Conservation (phyloP, 2,329 filamentous ascomycete genomes). For the Didymosphaeria variabile region DNA sequence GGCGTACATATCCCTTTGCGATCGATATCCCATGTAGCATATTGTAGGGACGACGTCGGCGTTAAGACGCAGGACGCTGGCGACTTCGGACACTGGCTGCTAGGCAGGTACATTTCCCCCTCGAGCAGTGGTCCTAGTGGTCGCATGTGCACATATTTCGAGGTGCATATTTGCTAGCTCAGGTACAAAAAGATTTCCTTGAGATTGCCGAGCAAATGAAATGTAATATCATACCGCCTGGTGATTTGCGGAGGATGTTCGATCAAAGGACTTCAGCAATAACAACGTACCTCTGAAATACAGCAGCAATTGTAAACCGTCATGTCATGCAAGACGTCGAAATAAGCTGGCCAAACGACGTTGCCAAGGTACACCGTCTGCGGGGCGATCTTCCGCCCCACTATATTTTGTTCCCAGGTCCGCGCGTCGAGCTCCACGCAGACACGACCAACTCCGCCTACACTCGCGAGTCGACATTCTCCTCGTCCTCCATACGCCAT, state of each 20-base stretch:
- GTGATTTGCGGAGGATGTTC: too few species aligned
- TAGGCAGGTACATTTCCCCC: neutral
- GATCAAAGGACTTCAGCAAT: too few species aligned
- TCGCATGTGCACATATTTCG: neutral
- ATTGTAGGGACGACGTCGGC: neutral
- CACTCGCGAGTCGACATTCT: neutral
- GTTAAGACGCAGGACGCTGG: neutral
- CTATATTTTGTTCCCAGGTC: neutral
- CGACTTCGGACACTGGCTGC: neutral
- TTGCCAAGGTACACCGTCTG: neutral
- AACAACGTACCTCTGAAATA: too few species aligned
- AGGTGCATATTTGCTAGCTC: neutral
- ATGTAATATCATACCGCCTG: too few species aligned
- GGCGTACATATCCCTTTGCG: neutral
- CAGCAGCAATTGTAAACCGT: too few species aligned
- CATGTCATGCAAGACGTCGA: neutral
- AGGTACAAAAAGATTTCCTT: neutral
- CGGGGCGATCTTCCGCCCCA: conserved; percentile 1
- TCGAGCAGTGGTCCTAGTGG: neutral
- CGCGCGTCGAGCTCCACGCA: conserved; percentile 1
- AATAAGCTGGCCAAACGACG: neutral
- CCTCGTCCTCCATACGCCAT: neutral
- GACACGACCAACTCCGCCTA: neutral
- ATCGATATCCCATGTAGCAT: neutral
- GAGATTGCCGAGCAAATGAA: too few species aligned